These are phyloP conservation scores for Knoxdaviesia capensis DNA, from an alignment of 2,329 filamentous ascomycete genomes.

Conservation along the genomic window DNA sequence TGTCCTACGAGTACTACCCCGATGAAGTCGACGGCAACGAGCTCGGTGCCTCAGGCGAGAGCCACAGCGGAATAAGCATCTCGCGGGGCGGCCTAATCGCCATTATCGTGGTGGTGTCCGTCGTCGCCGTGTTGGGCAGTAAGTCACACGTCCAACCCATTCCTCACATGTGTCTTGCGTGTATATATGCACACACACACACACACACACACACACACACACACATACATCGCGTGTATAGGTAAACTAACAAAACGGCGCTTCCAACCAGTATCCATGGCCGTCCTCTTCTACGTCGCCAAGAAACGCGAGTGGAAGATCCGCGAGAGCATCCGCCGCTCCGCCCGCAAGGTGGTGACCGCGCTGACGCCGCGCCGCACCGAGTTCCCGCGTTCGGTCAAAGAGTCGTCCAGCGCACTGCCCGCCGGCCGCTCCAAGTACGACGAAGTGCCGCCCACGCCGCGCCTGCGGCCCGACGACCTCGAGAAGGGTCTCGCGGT, in stretches of 20 bases:
- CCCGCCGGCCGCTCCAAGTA: conserved; percentile 19
- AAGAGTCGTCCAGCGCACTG: conserved; percentile 11
- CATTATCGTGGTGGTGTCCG: conserved; percentile 49
- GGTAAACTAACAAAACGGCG: conserved; percentile 3
- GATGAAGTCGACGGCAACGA: conserved; percentile 24
- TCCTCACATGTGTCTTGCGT: background rate
- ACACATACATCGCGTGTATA: background rate
- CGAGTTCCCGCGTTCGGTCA: conserved; percentile 39
- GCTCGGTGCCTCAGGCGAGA: conserved; percentile 45
- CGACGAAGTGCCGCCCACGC: conserved; percentile 39
- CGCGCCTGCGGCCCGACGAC: conserved; percentile 30
- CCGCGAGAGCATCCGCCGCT: conserved; percentile 49
- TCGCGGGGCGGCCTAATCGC: conserved; percentile 52
- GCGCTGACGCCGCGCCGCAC: conserved; percentile 40
- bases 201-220: conserved; percentile 7
- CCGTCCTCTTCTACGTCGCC: conserved; percentile 55
- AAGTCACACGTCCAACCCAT: conserved; percentile 11
- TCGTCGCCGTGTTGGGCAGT: conserved; percentile 48
- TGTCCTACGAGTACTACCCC: conserved; percentile 7
- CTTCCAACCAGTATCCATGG: conserved; percentile 31
- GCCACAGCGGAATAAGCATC: conserved; percentile 37
- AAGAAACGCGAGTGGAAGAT: conserved; percentile 77
- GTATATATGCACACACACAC: background rate
- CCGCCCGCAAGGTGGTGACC: conserved; percentile 39
- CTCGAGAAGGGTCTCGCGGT: conserved; percentile 34